phyloP scores from a whole-genome alignment of 2,329 filamentous ascomycete species.

The Fusarium verrucosum region DNA sequence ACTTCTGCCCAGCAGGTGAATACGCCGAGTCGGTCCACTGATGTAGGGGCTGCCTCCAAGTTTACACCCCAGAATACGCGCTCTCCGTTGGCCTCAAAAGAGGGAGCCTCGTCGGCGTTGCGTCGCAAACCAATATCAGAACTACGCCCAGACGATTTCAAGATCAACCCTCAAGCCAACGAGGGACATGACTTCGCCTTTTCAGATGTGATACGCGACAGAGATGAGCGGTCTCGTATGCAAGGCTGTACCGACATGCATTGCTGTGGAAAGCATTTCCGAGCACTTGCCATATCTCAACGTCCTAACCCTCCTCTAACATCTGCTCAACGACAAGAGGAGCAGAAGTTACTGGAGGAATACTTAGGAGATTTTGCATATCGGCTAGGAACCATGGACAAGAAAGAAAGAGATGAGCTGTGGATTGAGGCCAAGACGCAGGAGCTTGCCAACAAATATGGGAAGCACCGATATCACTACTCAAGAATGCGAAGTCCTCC shows the following conservation, averaged over 20 bases:
- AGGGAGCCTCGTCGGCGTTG: constrained; percentile 53
- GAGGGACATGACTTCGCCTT: constrained; percentile 78
- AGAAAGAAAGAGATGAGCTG: constrained; percentile 69
- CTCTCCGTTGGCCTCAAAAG: constrained; percentile 27
- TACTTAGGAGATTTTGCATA: constrained; percentile 68
- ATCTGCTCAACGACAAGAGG: constrained; percentile 51
- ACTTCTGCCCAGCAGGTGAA: constrained; percentile 18
- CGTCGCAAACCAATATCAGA: constrained; percentile 66
- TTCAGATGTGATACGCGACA: constrained; percentile 76
- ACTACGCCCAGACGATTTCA: constrained; percentile 78
- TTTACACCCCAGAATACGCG: constrained; percentile 20
- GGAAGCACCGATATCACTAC: constrained; percentile 80
- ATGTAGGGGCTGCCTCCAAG: constrained; percentile 11
- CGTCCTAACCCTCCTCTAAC: constrained; percentile 53
- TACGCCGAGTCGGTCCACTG: constrained; percentile 7
- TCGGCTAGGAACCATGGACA: constrained; percentile 65
- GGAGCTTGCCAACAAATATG: constrained; percentile 76
- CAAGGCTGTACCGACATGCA: constrained; percentile 77
- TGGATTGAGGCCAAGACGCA: constrained; percentile 80
- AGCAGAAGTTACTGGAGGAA: constrained; percentile 62
- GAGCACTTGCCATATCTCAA: constrained; percentile 68
- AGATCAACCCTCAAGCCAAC: constrained; percentile 78
- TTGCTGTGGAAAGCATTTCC: constrained; percentile 80
- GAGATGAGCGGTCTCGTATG: constrained; percentile 73
- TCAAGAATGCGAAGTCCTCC: constrained; percentile 78